A percentile compares a stretch with the other conserved stretches of the same genome.
Evolutionary conservation across 306 rosid genomes (phyloP).

Genomic region (Gastrolobium bilobum): DNA sequence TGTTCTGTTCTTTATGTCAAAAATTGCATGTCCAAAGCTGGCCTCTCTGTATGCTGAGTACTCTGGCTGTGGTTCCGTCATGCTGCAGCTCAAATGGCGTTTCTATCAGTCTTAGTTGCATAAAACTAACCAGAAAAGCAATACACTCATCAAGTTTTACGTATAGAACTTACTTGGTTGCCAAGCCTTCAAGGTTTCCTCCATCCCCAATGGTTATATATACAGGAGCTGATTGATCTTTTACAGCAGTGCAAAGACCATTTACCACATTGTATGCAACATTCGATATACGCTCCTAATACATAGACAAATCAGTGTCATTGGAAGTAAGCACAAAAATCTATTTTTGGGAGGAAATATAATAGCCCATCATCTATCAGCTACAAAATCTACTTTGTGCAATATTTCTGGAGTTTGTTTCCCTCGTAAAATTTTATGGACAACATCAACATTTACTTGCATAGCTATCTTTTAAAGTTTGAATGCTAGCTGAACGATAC

Average conservation of each 20-base stretch:
- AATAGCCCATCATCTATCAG: neutral
- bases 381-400: neutral
- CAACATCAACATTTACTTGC: neutral
- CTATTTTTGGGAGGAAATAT: too few relatives aligned
- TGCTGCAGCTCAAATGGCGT: conserved; percentile 57
- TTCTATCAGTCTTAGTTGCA: neutral
- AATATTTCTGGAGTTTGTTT: neutral
- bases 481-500: conserved; percentile 16
- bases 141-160: neutral
- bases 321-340: too few relatives aligned
- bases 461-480: conserved; percentile 4
- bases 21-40: conserved; percentile 88
- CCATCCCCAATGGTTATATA: conserved; percentile 95
- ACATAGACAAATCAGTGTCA: neutral
- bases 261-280: conserved; percentile 73
- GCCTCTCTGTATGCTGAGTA: conserved; percentile 89
- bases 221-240: conserved; percentile 84
- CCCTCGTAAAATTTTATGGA: neutral
- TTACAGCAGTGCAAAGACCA: conserved; percentile 73
- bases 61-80: conserved; percentile 84
- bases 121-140: neutral
- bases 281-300: conserved; percentile 86
- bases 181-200: conserved; percentile 91
- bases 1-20: conserved; percentile 81
- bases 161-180: conserved; percentile 69